Percentiles rank a stretch among this genome's conserved stretches.
phyloP scores from a whole-genome alignment of 129 eudicot genomes.

The Flaveria linearis region DNA sequence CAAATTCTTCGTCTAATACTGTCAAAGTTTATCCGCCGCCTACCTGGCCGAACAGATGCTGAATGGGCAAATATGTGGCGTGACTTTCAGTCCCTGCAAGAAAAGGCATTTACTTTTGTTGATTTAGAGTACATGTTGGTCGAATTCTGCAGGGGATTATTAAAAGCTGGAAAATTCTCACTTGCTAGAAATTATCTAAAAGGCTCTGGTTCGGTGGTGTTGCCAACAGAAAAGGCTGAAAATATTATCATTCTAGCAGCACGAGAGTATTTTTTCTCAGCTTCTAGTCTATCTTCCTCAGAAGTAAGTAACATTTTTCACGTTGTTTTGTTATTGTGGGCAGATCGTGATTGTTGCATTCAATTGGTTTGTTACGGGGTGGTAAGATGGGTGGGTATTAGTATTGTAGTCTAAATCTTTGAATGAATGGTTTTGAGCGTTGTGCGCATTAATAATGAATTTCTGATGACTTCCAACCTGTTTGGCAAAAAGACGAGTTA shows the following conservation, averaged over 20 bases:
- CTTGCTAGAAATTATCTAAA: slow-evolving; percentile 85
- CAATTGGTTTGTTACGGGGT: not conserved
- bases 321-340: not conserved
- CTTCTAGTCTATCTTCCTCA: slow-evolving; percentile 78
- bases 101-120: slow-evolving; percentile 84
- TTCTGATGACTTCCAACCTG: not conserved
- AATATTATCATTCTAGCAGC: slow-evolving; percentile 89
- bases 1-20: slow-evolving; percentile 91
- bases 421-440: not conserved
- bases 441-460: not conserved
- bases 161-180: slow-evolving; percentile 94
- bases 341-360: not conserved
- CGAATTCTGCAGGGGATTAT: slow-evolving; percentile 93
- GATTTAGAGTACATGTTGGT: slow-evolving; percentile 82
- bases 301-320: slow-evolving; percentile 56
- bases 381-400: not conserved
- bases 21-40: slow-evolving; percentile 80
- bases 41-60: slow-evolving; percentile 72
- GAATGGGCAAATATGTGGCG: slow-evolving; percentile 98
- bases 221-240: slow-evolving; percentile 88
- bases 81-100: slow-evolving; percentile 83
- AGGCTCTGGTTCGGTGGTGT: slow-evolving; percentile 68
- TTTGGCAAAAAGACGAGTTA: slow-evolving; percentile 1
- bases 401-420: not conserved
- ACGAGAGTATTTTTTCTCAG: slow-evolving; percentile 91